A percentile compares a stretch with the other conserved stretches of the same genome.
Evolutionary conservation across 306 rosid genomes (phyloP).

Genomic region (Nissolia schottii): DNA sequence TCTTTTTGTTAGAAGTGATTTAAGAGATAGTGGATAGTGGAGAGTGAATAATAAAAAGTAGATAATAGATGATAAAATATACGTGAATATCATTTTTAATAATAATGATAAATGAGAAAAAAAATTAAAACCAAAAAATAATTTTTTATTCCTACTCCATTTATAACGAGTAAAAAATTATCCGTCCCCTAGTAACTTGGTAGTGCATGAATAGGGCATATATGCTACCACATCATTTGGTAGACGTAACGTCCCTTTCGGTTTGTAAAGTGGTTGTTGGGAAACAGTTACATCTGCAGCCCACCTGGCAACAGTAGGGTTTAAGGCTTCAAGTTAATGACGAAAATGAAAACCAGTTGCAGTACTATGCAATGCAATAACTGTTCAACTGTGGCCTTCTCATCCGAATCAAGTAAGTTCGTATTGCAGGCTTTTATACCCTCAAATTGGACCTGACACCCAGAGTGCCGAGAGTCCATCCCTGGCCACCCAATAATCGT

Average conservation of each 20-base stretch:
- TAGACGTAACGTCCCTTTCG: conserved; percentile 47
- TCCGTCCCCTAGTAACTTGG: not conserved
- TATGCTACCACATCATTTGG: conserved; percentile 8
- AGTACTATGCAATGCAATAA: not conserved
- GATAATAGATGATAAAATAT: too few species aligned
- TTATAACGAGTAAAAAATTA: not conserved
- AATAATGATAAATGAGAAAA: too few species aligned
- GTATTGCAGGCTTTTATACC: not conserved
- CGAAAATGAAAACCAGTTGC: conserved; percentile 18
- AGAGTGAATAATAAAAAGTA: too few species aligned
- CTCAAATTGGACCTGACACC: not conserved
- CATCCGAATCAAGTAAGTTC: conserved; percentile 17
- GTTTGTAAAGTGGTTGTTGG: conserved; percentile 51
- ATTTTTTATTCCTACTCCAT: too few species aligned
- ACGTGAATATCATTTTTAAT: too few species aligned
- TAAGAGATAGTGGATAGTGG: too few species aligned
- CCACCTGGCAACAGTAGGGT: conserved; percentile 1
- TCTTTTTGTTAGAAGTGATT: too few species aligned
- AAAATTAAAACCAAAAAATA: too few species aligned
- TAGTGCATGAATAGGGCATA: conserved; percentile 16
- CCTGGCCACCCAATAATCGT: too few species aligned
- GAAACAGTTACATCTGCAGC: conserved; percentile 37
- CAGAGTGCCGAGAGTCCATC: not conserved
- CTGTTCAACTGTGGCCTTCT: conserved; percentile 12
- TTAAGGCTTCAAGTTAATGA: conserved; percentile 16